Evolutionary conservation across 768 basidiomycete species (phyloP), one percentile per base, ranked within the genome.

Genomic region (Pleurotus sapidus): DNA sequence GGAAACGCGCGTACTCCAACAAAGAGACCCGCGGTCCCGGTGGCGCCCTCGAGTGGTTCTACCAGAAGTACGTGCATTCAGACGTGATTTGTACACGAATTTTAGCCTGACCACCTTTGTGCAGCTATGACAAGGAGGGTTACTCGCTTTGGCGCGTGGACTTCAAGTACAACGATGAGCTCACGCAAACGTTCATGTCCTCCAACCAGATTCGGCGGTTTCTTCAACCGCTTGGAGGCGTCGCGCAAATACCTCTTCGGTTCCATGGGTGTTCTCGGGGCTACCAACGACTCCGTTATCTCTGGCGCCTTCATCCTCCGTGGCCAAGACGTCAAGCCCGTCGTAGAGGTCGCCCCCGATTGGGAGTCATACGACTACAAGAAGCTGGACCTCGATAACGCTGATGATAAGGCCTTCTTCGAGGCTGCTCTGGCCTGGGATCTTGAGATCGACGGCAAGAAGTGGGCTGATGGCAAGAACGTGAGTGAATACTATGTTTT

Each of bases 1-100:
- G 93, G 94, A 98, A 98, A 73, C 88, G 93, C 46, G 89, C 91
- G 45, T 99, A 98, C 81, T 97, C 95, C 66, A 98, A 98, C 88
- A 87, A 89, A 72, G 95, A 98, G n/a, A 98, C 95, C 39, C 87
- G 91, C 55, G 93, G 91, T 38, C 63, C 89, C 15, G 85, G 73
- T 45, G 95, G 91, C 61, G 72, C 93, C 50, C 66, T 99, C 39
- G 93, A 97, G 72, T 98, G 96, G 97, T 89, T 99, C 84, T 95
- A 97, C 79, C 71, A 93, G 72, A 87, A 97, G 93, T 95, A 64
- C 57, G 89, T 76, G 4, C 25, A n/a, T 17, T 25, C 57, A 24
- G n/a, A 7, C 9, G 45, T 17, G 1, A 27, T 15, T 6, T 30
- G 37, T 38, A 6, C 14, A 23, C 56, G 18, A 43, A 50, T 55